Conservation (phyloP, 2,329 filamentous ascomycete genomes). For the Bipolaris cookei region DNA sequence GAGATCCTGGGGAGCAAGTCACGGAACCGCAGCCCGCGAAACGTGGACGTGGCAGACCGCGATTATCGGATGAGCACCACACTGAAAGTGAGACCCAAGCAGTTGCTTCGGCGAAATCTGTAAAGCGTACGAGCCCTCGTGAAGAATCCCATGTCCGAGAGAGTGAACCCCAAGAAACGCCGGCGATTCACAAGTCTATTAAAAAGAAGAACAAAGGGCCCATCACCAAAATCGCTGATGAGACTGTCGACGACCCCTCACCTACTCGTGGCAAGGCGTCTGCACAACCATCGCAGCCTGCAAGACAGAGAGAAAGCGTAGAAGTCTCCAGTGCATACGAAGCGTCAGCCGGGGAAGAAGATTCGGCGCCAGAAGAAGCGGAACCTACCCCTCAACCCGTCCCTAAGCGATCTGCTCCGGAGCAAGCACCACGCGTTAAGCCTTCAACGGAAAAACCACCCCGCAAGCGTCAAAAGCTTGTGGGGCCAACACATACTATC, state of each 20-base stretch:
- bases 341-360: conserved; percentile 23
- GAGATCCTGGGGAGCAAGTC: background rate
- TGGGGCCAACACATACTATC: conserved; percentile 40
- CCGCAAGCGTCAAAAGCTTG: conserved; percentile 37
- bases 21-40: conserved; percentile 6
- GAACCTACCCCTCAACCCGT: conserved; percentile 17
- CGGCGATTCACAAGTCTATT: conserved; percentile 16
- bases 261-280: conserved; percentile 19
- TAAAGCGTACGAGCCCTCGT: conserved; percentile 22
- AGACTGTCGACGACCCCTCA: conserved; percentile 28
- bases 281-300: conserved; percentile 7
- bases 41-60: conserved; percentile 15
- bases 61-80: background rate
- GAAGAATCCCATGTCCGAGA: conserved; percentile 8
- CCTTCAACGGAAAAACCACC: conserved; percentile 29
- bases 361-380: conserved; percentile 22
- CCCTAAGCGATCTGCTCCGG: conserved; percentile 22
- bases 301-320: conserved; percentile 6
- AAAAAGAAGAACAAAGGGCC: conserved; percentile 10
- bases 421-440: conserved; percentile 21
- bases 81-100: background rate
- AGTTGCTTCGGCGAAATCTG: background rate
- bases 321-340: conserved; percentile 26
- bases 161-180: conserved; percentile 19
- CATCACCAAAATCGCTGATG: conserved; percentile 6